Base-by-base conservation (phyloP, 202 grass and related monocot genomes). In the Brachypodium distachyon region DNA sequence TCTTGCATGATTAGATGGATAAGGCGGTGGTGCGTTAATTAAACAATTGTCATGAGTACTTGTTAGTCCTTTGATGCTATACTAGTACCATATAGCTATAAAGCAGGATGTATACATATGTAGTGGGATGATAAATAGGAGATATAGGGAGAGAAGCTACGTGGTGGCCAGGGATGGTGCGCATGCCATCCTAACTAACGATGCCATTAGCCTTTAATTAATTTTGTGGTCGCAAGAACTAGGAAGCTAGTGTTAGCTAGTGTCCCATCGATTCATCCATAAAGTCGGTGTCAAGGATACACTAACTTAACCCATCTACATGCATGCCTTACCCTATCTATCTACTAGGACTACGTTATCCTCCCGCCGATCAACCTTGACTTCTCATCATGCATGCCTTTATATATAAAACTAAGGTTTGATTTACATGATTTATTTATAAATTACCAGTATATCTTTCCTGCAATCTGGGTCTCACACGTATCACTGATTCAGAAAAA, bases 261-360 rank as follows among this genome's bases (percentile, higher is more conserved):
- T 70, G 63, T 49, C 43, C 38, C 12, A 12, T 52, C 44, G 43
- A 52, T 46, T 49, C 39, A 79, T 37, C 75, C 54, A 58, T 64
- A 60, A 74, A 67, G 83, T 49, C 68, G 59, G 68, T 33, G 40
- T 23, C 56, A 68, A 49, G 76, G 76, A 85, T 85, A 68, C 42
- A 62, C 8, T 70, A 83, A 84, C 59, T 67, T 73, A 79, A 73
- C 32, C 38, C 58, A 31, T 39, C 82, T 79, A 67, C 6, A 38
- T 21, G 11, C 33, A 23, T 74, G 58, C 6, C 31, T 31, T 70
- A 33, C 43, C 73, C 77, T 81, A 77, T 56, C 38, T 70, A 18
- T n/a, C 47, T 79, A 17, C 4, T 29, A 53, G 17, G 52, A 74
- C 27, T 47, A 67, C 14, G 33, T 81, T 72, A 64, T 86, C 84